Conservation (phyloP, 169 alveolate genomes). For the Plasmodium relictum region DNA sequence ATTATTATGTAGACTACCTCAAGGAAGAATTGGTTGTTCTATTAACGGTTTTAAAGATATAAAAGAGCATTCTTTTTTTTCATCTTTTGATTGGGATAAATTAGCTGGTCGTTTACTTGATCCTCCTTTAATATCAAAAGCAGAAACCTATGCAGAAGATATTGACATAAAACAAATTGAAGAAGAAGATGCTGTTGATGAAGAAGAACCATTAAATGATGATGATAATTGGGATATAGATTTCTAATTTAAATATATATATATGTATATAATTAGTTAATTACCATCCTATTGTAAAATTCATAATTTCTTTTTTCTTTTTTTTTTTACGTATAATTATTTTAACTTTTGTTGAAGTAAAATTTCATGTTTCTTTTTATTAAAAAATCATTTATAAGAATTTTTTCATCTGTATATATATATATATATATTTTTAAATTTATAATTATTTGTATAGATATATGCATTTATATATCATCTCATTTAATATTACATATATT, state of each 20-base stretch:
- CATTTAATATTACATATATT: too few relatives aligned
- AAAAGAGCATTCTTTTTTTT: slow-evolving; percentile 87
- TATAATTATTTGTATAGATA: too few relatives aligned
- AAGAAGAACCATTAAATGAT: slow-evolving; percentile 14
- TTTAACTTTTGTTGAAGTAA: too few relatives aligned
- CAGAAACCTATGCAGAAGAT: slow-evolving; percentile 85
- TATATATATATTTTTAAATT: too few relatives aligned
- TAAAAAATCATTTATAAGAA: too few relatives aligned
- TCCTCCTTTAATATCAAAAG: slow-evolving; percentile 90
- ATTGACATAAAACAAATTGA: slow-evolving; percentile 73
- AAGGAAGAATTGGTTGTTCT: slow-evolving; percentile 93
- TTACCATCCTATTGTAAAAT: not conserved
- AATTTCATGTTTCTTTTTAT: too few relatives aligned
- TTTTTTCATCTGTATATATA: too few relatives aligned
- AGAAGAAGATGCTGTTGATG: slow-evolving; percentile 41
- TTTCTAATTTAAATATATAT: slow-evolving; percentile 4
- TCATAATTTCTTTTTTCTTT: too few relatives aligned
- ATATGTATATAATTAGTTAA: not conserved
- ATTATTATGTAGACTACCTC: slow-evolving; percentile 92
- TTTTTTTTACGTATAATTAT: too few relatives aligned
- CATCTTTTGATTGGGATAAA: slow-evolving; percentile 92
- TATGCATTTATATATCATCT: too few relatives aligned
- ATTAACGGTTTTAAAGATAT: slow-evolving; percentile 92
- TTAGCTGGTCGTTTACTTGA: slow-evolving; percentile 89
- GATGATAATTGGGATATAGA: slow-evolving; percentile 70